These are phyloP conservation scores for Effrenium voratum DNA, from an alignment of 73 alveolate species.

Conservation along the genomic window DNA sequence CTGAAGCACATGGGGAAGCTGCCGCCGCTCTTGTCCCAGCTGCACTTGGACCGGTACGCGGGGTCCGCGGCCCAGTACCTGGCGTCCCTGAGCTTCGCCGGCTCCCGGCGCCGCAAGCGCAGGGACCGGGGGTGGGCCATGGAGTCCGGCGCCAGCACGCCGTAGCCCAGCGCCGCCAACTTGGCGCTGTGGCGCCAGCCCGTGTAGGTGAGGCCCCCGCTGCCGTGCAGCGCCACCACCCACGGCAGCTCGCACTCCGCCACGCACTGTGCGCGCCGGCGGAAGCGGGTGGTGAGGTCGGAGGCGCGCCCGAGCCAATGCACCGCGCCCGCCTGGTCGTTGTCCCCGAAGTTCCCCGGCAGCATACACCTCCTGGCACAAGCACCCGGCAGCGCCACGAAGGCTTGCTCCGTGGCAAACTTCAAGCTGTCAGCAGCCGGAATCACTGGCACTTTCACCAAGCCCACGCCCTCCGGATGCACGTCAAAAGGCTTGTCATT, in stretches of 20 bases:
- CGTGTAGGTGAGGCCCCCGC: not conserved
- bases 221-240: not conserved
- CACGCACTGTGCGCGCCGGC: not conserved
- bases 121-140: not conserved
- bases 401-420: not conserved
- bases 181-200: constrained; percentile 9
- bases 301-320: constrained; percentile 21
- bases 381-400: not conserved
- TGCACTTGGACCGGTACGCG: not conserved
- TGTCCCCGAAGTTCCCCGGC: constrained; percentile 5
- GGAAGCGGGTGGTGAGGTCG: not conserved
- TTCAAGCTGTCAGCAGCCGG: not conserved
- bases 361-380: not conserved
- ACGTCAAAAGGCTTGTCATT: constrained; percentile 12
- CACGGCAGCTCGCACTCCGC: not conserved
- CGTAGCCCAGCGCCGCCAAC: not conserved
- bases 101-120: not conserved
- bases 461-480: not conserved
- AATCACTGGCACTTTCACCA: not conserved
- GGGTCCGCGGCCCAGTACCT: constrained; percentile 6
- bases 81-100: not conserved
- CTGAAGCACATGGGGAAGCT: not conserved
- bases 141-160: constrained; percentile 4
- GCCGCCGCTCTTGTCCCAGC: not conserved
- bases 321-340: not conserved